These are phyloP conservation scores for Cladophialophora exuberans DNA, from an alignment of 2,329 filamentous ascomycete species.

Conservation along the genomic window DNA sequence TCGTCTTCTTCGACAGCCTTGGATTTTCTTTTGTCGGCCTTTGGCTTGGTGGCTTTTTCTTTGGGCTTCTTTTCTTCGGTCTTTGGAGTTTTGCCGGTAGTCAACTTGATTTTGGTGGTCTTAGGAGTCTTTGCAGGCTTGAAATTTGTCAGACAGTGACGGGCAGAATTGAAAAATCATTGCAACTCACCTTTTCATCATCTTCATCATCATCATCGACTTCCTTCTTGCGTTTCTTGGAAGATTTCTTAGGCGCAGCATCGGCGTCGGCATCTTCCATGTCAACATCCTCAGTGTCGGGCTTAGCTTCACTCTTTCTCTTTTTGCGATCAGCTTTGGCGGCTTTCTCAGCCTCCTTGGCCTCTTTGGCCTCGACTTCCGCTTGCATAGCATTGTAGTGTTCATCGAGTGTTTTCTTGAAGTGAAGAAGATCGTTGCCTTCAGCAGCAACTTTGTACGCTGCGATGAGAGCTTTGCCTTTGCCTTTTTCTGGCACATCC, in stretches of 20 bases:
- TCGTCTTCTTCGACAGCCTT: slow-evolving; percentile 60
- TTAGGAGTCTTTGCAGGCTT: slow-evolving; percentile 67
- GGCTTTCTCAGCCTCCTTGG: slow-evolving; percentile 61
- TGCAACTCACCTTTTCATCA: slow-evolving; percentile 63
- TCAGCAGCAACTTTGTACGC: slow-evolving; percentile 83
- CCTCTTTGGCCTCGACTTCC: slow-evolving; percentile 68
- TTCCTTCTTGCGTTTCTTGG: slow-evolving; percentile 82
- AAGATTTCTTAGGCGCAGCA: slow-evolving; percentile 57
- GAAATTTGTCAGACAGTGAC: slow-evolving; percentile 17
- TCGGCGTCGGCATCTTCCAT: slow-evolving; percentile 53
- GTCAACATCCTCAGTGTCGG: slow-evolving; percentile 51
- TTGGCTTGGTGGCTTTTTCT: slow-evolving; percentile 57
- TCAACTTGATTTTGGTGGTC: slow-evolving; percentile 58
- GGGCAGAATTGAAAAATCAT: background rate
- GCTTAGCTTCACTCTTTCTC: slow-evolving; percentile 47
- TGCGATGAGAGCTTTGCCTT: slow-evolving; percentile 77
- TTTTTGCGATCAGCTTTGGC: slow-evolving; percentile 59
- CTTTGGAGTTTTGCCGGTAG: slow-evolving; percentile 61
- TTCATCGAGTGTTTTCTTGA: slow-evolving; percentile 74
- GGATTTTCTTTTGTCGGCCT: slow-evolving; percentile 61
- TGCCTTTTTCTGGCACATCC: slow-evolving; percentile 67
- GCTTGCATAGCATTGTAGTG: slow-evolving; percentile 60
- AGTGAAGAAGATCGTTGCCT: slow-evolving; percentile 75
- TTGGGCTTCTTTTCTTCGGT: slow-evolving; percentile 58
- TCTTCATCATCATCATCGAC: slow-evolving; percentile 72